These are phyloP conservation scores for Suillus cothurnatus DNA, from an alignment of 768 basidiomycete genomes.

Conservation along the genomic window DNA sequence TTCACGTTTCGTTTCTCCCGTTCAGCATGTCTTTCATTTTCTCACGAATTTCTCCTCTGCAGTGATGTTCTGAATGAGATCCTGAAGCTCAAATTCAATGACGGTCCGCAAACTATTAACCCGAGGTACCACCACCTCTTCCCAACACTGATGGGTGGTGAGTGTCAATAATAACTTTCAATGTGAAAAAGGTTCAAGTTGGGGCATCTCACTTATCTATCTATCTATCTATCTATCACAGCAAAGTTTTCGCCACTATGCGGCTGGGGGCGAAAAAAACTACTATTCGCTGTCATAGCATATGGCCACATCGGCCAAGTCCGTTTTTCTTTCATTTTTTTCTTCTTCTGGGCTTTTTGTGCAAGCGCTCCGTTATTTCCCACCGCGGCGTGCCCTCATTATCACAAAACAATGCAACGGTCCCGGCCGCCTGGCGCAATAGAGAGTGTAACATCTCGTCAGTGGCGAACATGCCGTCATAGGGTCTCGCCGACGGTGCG, in stretches of 20 bases:
- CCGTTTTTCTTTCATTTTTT: too few species aligned
- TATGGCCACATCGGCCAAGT: slow-evolving; percentile 7
- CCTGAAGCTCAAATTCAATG: background rate
- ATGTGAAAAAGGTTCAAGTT: background rate
- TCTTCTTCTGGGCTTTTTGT: too few species aligned
- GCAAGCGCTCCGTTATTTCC: slow-evolving; percentile 2
- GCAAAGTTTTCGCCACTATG: background rate
- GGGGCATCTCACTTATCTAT: background rate
- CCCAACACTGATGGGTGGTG: background rate
- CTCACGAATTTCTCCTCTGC: slow-evolving; percentile 8
- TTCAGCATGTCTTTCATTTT: background rate
- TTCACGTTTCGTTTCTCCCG: background rate
- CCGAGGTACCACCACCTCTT: background rate
- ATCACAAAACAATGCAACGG: background rate
- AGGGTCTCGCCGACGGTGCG: background rate
- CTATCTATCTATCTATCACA: slow-evolving; percentile 2
- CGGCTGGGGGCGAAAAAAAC: slow-evolving; percentile 1
- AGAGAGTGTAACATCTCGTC: background rate
- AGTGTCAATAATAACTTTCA: slow-evolving; percentile 1
- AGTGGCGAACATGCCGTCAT: background rate
- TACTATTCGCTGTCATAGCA: background rate
- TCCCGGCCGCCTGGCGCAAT: background rate
- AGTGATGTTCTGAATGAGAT: background rate
- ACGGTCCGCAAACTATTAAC: background rate
- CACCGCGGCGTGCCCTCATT: background rate